Base-by-base conservation (phyloP, 2,329 filamentous ascomycete genomes). In the Aspergillus luchuensis region DNA sequence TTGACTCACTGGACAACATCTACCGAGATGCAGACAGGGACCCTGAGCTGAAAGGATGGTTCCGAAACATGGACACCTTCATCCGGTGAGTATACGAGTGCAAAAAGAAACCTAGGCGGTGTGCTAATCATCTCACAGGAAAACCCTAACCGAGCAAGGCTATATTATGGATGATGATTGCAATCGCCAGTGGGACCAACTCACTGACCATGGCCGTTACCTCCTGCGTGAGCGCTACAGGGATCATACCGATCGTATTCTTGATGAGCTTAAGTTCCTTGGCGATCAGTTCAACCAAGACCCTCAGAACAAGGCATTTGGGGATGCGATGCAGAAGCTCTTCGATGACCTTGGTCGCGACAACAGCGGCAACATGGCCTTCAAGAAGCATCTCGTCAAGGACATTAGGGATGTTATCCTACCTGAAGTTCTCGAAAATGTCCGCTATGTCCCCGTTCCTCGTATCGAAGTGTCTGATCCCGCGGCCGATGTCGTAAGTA, bases 361-460 rank as follows among this genome's bases (percentile, higher is more conserved):
- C 65, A 83, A 89, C 70, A 87, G 89, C 61, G 95, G 94, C 71
- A 94, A 96, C 81, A 81, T 91, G 1, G 84, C 83, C 4, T 98
- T 98, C 84, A 99, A 99, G 86, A 91, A 90, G 65, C 91, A 98
- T 71, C 84, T 99, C 21, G 57, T 98, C 71, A 96, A 92, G 81
- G 95, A 99, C 69, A 72, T 99, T 56, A 90, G 87, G 11, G 90
- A 95, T 36, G 87, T 97, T 57, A 94, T 99, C 66, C 73, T 99
- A 7, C 95, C 95, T 1, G 86, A 84, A 10, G 79, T 91, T 57
- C 89, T 99, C 66, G 91, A 96, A 81, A 91, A 89, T 67, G 82
- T 95, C 59, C 89, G 91, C 63, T 99, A 99, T 76, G 85, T 99
- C 13, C 92, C 95, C 4, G 87, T 99, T 53, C 95, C 95, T 21